Evolutionary conservation across 108 stramenopile species (phyloP).

Genomic region (Aureococcus anophagefferens): DNA sequence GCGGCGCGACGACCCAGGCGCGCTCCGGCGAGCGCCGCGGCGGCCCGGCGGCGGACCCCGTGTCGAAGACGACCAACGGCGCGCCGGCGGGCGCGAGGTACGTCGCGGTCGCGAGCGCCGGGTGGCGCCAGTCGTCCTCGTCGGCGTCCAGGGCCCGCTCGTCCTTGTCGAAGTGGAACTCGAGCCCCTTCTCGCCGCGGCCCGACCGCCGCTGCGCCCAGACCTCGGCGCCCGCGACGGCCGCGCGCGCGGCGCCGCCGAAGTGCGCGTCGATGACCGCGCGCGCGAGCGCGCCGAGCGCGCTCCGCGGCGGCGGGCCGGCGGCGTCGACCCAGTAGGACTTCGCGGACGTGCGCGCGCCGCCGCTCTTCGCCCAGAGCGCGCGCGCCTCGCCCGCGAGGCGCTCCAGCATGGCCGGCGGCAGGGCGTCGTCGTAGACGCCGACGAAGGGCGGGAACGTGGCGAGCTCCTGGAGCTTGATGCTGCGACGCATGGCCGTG

Average conservation of each 20-base stretch:
- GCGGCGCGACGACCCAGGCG: neutral
- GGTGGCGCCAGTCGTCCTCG: neutral
- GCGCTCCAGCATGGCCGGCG: too few relatives aligned
- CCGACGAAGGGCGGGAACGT: too few relatives aligned
- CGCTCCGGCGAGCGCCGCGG: neutral
- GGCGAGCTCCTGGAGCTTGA: too few relatives aligned
- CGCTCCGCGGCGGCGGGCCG: neutral
- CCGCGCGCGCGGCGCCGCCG: neutral
- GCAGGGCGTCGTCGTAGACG: too few relatives aligned
- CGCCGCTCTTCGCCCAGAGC: neutral
- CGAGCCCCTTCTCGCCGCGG: neutral
- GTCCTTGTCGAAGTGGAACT: conserved; percentile 1
- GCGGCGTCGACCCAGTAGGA: neutral
- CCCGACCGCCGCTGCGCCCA: neutral
- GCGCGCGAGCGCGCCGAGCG: neutral
- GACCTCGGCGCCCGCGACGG: neutral
- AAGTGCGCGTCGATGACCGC: neutral
- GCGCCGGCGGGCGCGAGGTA: neutral
- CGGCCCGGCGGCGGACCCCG: neutral
- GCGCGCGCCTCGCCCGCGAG: too few relatives aligned
- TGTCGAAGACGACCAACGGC: neutral
- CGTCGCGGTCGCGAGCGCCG: neutral
- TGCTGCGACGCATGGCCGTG: too few relatives aligned
- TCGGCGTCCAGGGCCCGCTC: neutral
- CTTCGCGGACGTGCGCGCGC: neutral